Percentiles rank a stretch among this genome's conserved stretches.
These are phyloP conservation scores for Calonectria crousiana DNA, from an alignment of 2,329 filamentous ascomycete species.

Conservation along the genomic window DNA sequence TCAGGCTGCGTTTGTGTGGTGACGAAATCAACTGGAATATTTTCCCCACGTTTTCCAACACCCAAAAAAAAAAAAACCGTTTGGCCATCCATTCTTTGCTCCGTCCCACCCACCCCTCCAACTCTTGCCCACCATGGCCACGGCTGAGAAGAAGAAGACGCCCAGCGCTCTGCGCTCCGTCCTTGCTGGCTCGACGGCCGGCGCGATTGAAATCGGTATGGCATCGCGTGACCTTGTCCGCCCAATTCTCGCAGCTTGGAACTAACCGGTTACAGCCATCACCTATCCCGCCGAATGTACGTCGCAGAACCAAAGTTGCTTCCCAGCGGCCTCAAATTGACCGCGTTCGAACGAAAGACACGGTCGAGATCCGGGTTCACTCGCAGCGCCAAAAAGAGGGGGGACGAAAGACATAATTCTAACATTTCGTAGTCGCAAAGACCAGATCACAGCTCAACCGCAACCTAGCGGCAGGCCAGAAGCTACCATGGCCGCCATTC, in stretches of 20 bases:
- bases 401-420: slow-evolving; percentile 22
- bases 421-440: slow-evolving; percentile 78
- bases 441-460: slow-evolving; percentile 94
- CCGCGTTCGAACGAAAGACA: slow-evolving; percentile 15
- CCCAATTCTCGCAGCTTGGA: neutral
- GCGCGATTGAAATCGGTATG: slow-evolving; percentile 91
- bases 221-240: slow-evolving; percentile 16
- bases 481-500: slow-evolving; percentile 95
- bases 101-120: neutral
- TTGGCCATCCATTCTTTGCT: neutral
- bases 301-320: slow-evolving; percentile 40
- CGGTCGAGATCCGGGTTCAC: neutral
- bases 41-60: slow-evolving; percentile 17
- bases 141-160: slow-evolving; percentile 52
- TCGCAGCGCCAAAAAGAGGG: neutral
- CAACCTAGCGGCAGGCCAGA: slow-evolving; percentile 82
- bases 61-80: neutral
- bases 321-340: slow-evolving; percentile 9
- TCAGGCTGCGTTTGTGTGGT: slow-evolving; percentile 29
- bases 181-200: slow-evolving; percentile 91
- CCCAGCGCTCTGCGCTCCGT: slow-evolving; percentile 90
- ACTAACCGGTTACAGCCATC: slow-evolving; percentile 67
- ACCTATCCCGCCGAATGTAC: slow-evolving; percentile 95
- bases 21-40: slow-evolving; percentile 37
- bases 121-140: slow-evolving; percentile 44